Evolutionary conservation across 1,284 basidiomycete species (phyloP), one percentile per base, ranked within the genome.

Genomic region (Pseudozyma thailandica): DNA sequence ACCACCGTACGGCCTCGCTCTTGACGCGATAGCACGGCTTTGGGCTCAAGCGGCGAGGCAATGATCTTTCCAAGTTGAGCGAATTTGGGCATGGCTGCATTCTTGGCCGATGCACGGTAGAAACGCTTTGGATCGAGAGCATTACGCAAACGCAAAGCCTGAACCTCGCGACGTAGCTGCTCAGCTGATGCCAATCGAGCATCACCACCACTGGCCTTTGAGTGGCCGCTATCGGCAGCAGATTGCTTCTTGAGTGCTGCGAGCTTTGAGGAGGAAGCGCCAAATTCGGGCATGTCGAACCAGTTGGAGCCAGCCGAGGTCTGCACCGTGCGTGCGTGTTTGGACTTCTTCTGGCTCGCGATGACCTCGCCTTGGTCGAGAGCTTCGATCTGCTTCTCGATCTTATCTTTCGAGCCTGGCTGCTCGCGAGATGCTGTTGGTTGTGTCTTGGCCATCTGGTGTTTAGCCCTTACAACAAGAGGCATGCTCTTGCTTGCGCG

Each of bases 81-180:
- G 94, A 85, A 64, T 90, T 84, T 68, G 64, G 82, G 80, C 83
- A 84, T 55, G 69, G 89, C 84, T 41, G 68, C 60, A 91, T 92
- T 84, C 90, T 90, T 39, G 91, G 92, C 78, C 89, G 92, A 38
- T 78, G 92, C 88, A 86, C 78, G 94, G 86, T 97, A 94, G 86
- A 98, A 98, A 30, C 94, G 87, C 84, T 98, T 98, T 7, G 95
- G 94, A 80, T 98, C 95, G 31, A 98, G 87, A 56, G 94, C 91
- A 81, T 95, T 95, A 45, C 92, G 89, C 50, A 98, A 85, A 21
- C 93, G 89, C 50, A 98, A 86, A 1, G 95, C 93, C 83, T 97
- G 93, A 31, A 97, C 92, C 85, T 98, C 94, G 56, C 91, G 89
- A 78, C 93, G 87, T 70, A 98, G 87, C 59, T 81, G 79, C 57